Conservation (phyloP, 345 rosid genomes). For the Erucastrum elatum region DNA sequence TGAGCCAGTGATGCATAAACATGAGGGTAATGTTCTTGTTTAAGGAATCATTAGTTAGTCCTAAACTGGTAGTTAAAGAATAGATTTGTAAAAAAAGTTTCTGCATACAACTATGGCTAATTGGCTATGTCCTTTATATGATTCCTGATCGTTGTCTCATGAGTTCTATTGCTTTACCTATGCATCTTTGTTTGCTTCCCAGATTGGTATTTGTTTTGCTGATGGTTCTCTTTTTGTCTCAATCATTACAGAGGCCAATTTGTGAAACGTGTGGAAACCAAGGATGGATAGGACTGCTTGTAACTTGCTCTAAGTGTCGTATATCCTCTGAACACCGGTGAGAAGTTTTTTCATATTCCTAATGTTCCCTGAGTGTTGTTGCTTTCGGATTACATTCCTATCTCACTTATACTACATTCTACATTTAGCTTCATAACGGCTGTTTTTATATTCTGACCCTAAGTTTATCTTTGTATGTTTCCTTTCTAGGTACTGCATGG, state of each 20-base stretch:
- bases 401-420: neutral
- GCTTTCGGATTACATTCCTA: neutral
- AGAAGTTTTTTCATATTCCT: conserved; percentile 28
- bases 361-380: conserved; percentile 1
- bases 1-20: neutral
- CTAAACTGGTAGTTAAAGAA: neutral
- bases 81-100: neutral
- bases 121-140: conserved; percentile 1
- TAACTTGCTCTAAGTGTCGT: conserved; percentile 48
- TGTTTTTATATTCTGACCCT: neutral
- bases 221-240: conserved; percentile 8
- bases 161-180: neutral
- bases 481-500: conserved; percentile 55
- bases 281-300: conserved; percentile 38
- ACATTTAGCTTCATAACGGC: conserved; percentile 9
- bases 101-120: neutral
- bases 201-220: conserved; percentile 16
- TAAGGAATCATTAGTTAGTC: neutral
- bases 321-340: conserved; percentile 50
- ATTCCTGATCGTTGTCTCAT: neutral
- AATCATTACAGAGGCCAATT: conserved; percentile 30
- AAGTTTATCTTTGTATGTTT: neutral
- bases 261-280: conserved; percentile 52
- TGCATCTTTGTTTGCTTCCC: conserved; percentile 10
- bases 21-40: neutral